Base-by-base conservation (phyloP, 805 yeast species). In the Teunomyces cretensis region DNA sequence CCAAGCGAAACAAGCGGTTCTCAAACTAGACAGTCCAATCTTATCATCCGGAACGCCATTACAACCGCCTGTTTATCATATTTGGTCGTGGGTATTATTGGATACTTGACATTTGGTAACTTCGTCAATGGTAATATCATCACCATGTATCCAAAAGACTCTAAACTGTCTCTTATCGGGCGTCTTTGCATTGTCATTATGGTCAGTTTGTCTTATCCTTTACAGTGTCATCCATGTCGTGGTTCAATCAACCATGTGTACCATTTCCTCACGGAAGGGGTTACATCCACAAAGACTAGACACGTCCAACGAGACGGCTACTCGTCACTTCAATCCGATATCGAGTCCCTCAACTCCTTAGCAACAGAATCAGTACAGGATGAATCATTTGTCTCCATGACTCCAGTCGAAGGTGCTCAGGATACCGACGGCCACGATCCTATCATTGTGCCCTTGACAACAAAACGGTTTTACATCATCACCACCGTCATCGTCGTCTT, bases 181-280 rank as follows among this genome's bases (percentile, higher is more conserved):
- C 76, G 86, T 51, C 69, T 79, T 28, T 72, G 86, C 36, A 70
- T 87, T 30, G 86, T 83, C 0, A 61, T 82, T 14, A 85, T 86
- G 91, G 86, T 87, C 12, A 68, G 82, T n/a, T 68, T 87, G 33
- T 83, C 90, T 3, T 87, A 75, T 64, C 95, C 96, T 12, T 72
- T 87, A 46, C 81, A 86, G 74, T 85, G 88, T 56, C 89, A 86
- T 61, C 96, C 96, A 15, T 81, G 89, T 49, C 71, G 96, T 49
- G 79, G 86, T 13, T 83, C 91, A 3, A 65, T 80, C 26, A 84
- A 86, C 61, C 88, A 86, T 57, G 80, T 86, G 41, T 53, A 71
- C 19, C 75, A 76, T 47, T 83, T 80, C 70, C 43, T 76, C 14
- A 67, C 59, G 30, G 52, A 61, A 27, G 73, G 73, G 7, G 62